These are phyloP conservation scores for Diaporthe amygdali DNA, from an alignment of 2,329 filamentous ascomycete species.

Conservation along the genomic window DNA sequence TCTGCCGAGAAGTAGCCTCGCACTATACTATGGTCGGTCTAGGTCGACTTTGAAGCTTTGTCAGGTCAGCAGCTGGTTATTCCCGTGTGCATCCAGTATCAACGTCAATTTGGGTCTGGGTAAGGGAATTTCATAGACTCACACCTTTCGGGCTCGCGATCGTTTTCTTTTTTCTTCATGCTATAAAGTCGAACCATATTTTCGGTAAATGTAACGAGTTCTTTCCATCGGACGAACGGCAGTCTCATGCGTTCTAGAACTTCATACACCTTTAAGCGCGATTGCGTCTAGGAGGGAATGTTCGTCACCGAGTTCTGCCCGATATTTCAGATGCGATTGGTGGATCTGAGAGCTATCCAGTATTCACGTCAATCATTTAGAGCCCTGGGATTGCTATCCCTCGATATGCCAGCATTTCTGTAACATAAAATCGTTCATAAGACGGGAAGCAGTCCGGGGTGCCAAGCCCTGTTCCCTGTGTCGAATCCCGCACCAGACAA, in stretches of 20 bases:
- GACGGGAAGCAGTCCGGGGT: background rate
- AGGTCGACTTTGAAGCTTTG: background rate
- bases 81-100: background rate
- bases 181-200: background rate
- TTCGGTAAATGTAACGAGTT: background rate
- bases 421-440: background rate
- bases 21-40: background rate
- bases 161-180: background rate
- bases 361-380: background rate
- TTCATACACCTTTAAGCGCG: background rate
- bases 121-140: background rate
- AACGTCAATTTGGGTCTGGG: background rate
- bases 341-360: background rate
- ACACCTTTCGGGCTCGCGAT: too few species aligned
- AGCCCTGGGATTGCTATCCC: background rate
- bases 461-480: background rate
- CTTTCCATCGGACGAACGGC: background rate
- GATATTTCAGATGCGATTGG: background rate
- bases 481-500: slow-evolving; percentile 5
- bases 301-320: background rate
- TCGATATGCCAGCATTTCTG: background rate
- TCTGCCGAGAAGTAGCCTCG: slow-evolving; percentile 6
- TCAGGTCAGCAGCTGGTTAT: background rate
- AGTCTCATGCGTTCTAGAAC: background rate
- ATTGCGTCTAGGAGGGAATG: background rate